Evolutionary conservation across 257 asterid genomes (phyloP).

Genomic region (Misopates orontium): DNA sequence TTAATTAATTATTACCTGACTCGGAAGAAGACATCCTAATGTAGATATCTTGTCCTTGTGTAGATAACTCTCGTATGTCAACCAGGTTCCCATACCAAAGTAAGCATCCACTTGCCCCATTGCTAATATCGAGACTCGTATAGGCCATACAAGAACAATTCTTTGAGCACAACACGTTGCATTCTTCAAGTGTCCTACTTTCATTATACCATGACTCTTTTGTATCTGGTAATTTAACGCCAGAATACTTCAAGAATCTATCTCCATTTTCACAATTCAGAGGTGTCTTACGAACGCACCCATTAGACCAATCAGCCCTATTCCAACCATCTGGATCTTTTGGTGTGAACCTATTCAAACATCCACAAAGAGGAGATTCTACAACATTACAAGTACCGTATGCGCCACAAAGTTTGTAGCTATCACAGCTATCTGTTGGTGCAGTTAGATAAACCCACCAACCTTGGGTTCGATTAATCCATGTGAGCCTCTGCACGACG

Average conservation of each 20-base stretch:
- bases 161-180: constrained; percentile 29
- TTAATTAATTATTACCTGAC: constrained; percentile 12
- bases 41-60: constrained; percentile 32
- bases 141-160: constrained; percentile 43
- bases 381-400: constrained; percentile 27
- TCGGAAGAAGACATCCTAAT: constrained; percentile 29
- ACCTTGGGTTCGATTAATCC: constrained; percentile 24
- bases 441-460: constrained; percentile 30
- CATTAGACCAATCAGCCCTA: constrained; percentile 30
- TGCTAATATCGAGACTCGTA: constrained; percentile 26
- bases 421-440: constrained; percentile 36
- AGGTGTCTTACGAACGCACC: constrained; percentile 31
- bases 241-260: constrained; percentile 28
- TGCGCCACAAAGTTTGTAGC: constrained; percentile 28
- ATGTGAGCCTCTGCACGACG: constrained; percentile 27
- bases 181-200: constrained; percentile 32
- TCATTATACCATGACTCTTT: constrained; percentile 22
- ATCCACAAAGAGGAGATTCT: constrained; percentile 34
- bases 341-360: constrained; percentile 30
- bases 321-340: constrained; percentile 32
- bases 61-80: constrained; percentile 26
- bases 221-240: constrained; percentile 36
- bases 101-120: constrained; percentile 28
- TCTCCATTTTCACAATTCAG: constrained; percentile 31
- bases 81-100: constrained; percentile 37